Conservation (phyloP, 2,329 filamentous ascomycete species). For the Hymenoscyphus fructigenus region DNA sequence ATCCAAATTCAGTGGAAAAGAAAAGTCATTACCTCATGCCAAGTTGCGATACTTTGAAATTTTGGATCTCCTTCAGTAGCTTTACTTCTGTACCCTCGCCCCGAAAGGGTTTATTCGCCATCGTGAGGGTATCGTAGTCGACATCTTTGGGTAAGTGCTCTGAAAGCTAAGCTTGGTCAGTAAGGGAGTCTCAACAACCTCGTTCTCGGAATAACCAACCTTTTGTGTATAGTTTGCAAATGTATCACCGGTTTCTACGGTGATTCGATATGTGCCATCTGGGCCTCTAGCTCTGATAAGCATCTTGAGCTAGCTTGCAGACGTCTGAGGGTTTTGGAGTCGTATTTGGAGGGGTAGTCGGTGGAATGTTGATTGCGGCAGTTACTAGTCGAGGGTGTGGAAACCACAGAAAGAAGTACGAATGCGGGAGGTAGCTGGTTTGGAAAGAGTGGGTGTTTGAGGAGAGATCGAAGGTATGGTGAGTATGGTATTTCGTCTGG, state of each 20-base stretch:
- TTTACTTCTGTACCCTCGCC: constrained; percentile 55
- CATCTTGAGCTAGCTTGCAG: constrained; percentile 51
- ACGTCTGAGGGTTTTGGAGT: constrained; percentile 56
- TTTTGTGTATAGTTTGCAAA: constrained; percentile 63
- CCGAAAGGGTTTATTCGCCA: constrained; percentile 57
- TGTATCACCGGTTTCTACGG: constrained; percentile 69
- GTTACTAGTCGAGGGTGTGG: not conserved
- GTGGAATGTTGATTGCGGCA: not conserved
- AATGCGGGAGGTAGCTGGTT: not conserved
- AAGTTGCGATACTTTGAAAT: constrained; percentile 56
- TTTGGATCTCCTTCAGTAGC: constrained; percentile 55
- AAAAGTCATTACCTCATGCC: constrained; percentile 54
- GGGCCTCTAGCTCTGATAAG: constrained; percentile 67
- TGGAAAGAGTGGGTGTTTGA: not conserved
- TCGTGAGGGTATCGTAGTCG: constrained; percentile 56
- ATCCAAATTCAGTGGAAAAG: not conserved
- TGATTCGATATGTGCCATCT: constrained; percentile 88
- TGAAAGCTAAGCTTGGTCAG: constrained; percentile 48
- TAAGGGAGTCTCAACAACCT: constrained; percentile 1
- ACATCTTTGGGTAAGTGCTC: constrained; percentile 60
- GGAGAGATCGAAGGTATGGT: not conserved
- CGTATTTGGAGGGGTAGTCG: not conserved
- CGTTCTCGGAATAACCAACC: constrained; percentile 38
- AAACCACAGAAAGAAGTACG: not conserved
- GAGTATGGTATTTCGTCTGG: not conserved